These are phyloP conservation scores for Parafenestella ontariensis DNA, from an alignment of 2,329 filamentous ascomycete genomes.

Conservation along the genomic window DNA sequence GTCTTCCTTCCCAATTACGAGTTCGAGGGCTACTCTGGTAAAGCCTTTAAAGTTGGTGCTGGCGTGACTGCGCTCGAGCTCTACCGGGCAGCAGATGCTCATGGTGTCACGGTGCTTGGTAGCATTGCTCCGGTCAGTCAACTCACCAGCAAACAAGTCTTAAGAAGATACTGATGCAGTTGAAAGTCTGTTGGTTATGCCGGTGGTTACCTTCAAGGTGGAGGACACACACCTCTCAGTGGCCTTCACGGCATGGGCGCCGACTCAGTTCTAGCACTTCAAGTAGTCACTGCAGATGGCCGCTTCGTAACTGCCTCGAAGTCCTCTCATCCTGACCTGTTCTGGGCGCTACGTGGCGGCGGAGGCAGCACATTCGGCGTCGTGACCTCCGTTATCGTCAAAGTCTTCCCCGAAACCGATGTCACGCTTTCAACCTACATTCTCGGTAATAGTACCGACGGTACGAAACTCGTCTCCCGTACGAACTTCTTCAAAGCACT, in stretches of 20 bases:
- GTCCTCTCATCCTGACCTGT: constrained; percentile 12
- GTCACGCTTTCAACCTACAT: constrained; percentile 14
- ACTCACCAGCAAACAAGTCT: neutral
- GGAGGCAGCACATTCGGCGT: constrained; percentile 23
- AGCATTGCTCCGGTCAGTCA: constrained; percentile 13
- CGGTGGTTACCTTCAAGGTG: constrained; percentile 21
- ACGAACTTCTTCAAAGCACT: constrained; percentile 23
- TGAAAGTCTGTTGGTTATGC: constrained; percentile 30
- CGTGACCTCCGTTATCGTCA: constrained; percentile 19
- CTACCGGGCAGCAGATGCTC: constrained; percentile 10
- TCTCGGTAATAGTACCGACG: constrained; percentile 7
- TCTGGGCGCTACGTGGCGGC: constrained; percentile 18
- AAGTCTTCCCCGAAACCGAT: constrained; percentile 20
- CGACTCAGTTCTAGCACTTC: constrained; percentile 30
- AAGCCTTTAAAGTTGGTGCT: constrained; percentile 30
- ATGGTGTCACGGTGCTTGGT: constrained; percentile 29
- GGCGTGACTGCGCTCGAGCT: constrained; percentile 26
- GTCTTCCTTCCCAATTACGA: constrained; percentile 15
- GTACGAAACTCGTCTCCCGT: constrained; percentile 11
- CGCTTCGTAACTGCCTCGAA: constrained; percentile 25
- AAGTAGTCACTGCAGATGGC: constrained; percentile 36
- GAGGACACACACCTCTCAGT: constrained; percentile 28
- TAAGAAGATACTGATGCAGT: constrained; percentile 6
- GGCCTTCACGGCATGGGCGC: constrained; percentile 29
- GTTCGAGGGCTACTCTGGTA: constrained; percentile 16